Percentiles rank a stretch among this genome's conserved stretches.
Conservation (phyloP, 108 stramenopile genomes). For the Pseudonitzschia multistriata region DNA sequence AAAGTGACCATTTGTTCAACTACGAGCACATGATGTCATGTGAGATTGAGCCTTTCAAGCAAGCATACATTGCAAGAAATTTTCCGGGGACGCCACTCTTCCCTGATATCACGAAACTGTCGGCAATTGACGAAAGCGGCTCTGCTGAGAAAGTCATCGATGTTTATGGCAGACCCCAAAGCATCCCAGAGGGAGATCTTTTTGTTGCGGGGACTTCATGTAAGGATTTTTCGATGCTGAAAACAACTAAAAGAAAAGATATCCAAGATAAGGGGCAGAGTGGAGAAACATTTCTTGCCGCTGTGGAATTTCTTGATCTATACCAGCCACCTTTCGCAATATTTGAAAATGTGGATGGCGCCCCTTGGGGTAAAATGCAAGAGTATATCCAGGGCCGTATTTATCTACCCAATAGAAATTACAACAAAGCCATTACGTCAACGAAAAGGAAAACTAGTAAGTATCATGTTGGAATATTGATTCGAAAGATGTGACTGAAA, state of each 20-base stretch:
- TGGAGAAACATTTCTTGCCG: conserved; percentile 81
- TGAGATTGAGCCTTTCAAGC: conserved; percentile 81
- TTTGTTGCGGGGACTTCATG: conserved; percentile 85
- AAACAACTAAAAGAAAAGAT: conserved; percentile 53
- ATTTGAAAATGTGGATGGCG: conserved; percentile 76
- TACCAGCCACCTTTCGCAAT: conserved; percentile 61
- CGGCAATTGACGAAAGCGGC: conserved; percentile 8
- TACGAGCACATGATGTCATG: conserved; percentile 68
- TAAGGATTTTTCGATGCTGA: conserved; percentile 74
- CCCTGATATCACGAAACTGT: conserved; percentile 75
- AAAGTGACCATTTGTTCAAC: conserved; percentile 38
- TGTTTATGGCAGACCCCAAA: conserved; percentile 59
- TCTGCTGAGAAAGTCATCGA: conserved; percentile 44
- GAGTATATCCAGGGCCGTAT: conserved; percentile 71
- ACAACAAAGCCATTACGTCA: conserved; percentile 18
- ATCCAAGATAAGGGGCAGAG: conserved; percentile 76
- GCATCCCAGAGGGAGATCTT: conserved; percentile 50
- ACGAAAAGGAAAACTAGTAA: conserved; percentile 8
- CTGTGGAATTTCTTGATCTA: conserved; percentile 57
- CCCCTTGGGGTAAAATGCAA: conserved; percentile 76
- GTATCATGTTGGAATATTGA: neutral
- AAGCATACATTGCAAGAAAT: conserved; percentile 73
- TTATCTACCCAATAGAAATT: conserved; percentile 4
- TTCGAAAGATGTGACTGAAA: neutral
- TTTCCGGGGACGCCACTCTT: conserved; percentile 58